Percentiles rank a stretch among this genome's conserved stretches.
These are phyloP conservation scores for Mortierella sp. DNA, from an alignment of 371 early-diverging fungal genomes.

Conservation along the genomic window DNA sequence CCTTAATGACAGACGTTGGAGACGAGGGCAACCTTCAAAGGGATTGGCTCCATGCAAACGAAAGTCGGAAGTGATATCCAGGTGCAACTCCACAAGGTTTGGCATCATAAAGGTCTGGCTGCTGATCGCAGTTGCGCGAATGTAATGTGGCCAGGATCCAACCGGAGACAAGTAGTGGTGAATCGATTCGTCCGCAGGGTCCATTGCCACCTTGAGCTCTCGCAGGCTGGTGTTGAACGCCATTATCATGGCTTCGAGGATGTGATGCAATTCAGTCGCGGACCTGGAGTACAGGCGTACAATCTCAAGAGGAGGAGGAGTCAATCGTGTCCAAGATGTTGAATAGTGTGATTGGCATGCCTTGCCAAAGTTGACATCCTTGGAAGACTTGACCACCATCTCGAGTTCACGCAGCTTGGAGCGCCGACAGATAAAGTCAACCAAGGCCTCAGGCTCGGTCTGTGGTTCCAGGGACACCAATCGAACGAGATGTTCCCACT, in stretches of 20 bases:
- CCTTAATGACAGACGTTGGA: slow-evolving; percentile 5
- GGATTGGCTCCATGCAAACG: background rate
- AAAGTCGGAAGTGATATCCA: background rate
- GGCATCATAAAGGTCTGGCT: slow-evolving; percentile 6
- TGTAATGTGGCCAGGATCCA: background rate
- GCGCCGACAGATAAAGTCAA: slow-evolving; percentile 1
- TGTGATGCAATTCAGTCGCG: background rate
- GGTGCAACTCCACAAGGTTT: slow-evolving; percentile 10
- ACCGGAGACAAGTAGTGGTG: background rate
- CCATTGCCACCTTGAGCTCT: slow-evolving; percentile 4
- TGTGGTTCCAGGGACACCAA: background rate
- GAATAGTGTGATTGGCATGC: background rate
- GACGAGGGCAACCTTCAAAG: slow-evolving; percentile 16
- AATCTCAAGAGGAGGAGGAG: background rate
- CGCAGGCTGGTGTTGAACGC: slow-evolving; percentile 5
- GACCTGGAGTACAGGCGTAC: background rate
- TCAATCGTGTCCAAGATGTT: too few relatives aligned
- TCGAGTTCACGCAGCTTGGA: slow-evolving; percentile 17
- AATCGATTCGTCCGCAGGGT: too few relatives aligned
- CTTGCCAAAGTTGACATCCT: slow-evolving; percentile 1
- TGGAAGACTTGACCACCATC: slow-evolving; percentile 7
- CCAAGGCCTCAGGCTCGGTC: background rate
- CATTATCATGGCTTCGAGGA: background rate
- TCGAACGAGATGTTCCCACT: slow-evolving; percentile 6
- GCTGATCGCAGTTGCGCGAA: too few relatives aligned